phyloP scores from a whole-genome alignment of 139 green algal species.

The Deuterostichococcus epilithicus region DNA sequence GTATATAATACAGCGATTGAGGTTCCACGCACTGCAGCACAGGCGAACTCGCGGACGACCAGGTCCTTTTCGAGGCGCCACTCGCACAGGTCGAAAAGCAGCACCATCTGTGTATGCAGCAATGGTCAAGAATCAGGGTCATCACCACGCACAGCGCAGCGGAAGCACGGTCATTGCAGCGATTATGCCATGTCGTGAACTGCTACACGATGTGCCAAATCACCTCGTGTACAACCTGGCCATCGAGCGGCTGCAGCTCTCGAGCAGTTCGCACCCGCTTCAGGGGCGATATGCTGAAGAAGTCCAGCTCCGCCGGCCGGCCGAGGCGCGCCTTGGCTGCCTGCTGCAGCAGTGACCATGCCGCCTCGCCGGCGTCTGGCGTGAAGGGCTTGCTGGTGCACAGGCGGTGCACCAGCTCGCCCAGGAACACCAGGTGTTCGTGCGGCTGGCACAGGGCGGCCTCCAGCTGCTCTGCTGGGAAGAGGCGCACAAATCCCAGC shows the following conservation, averaged over 20 bases:
- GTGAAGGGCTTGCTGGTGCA: constrained; percentile 17
- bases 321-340: constrained; percentile 27
- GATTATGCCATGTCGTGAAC: not conserved
- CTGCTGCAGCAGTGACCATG: constrained; percentile 27
- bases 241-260: not conserved
- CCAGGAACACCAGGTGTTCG: constrained; percentile 36
- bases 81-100: constrained; percentile 42
- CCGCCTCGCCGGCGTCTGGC: constrained; percentile 1
- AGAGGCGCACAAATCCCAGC: constrained; percentile 11
- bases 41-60: constrained; percentile 14
- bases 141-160: not conserved
- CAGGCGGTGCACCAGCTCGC: constrained; percentile 40
- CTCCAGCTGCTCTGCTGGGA: constrained; percentile 38
- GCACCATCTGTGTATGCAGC: constrained; percentile 2
- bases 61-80: constrained; percentile 22
- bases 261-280: constrained; percentile 22
- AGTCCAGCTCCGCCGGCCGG: constrained; percentile 13
- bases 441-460: constrained; percentile 23
- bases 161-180: not conserved
- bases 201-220: not conserved
- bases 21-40: constrained; percentile 1
- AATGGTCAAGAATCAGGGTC: too few relatives aligned
- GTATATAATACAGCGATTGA: not conserved
- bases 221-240: not conserved
- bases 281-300: constrained; percentile 16